phyloP scores from a whole-genome alignment of 805 yeast genomes.

The Ogataea polymorpha region DNA sequence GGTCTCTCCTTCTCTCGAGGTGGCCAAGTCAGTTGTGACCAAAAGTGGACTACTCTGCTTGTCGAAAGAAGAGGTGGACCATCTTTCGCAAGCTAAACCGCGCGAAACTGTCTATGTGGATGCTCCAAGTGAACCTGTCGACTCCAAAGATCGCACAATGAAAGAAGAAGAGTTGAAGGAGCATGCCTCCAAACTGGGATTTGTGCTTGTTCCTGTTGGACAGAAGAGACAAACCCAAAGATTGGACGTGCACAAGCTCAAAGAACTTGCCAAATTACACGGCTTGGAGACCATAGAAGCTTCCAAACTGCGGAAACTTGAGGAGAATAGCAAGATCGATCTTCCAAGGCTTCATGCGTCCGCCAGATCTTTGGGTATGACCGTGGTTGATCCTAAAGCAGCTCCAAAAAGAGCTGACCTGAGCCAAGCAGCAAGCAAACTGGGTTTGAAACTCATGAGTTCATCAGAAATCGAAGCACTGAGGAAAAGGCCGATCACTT shows the following conservation, averaged over 20 bases:
- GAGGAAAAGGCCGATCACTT: slow-evolving; percentile 27
- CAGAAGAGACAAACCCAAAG: slow-evolving; percentile 19
- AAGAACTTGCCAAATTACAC: slow-evolving; percentile 14
- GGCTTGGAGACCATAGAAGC: slow-evolving; percentile 20
- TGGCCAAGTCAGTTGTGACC: background rate
- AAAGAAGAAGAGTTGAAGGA: slow-evolving; percentile 31
- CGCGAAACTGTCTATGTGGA: slow-evolving; percentile 17
- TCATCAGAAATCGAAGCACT: slow-evolving; percentile 32
- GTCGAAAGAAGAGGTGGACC: background rate
- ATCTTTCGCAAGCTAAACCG: background rate
- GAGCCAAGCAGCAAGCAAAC: slow-evolving; percentile 22
- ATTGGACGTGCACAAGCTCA: slow-evolving; percentile 7
- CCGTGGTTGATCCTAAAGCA: slow-evolving; percentile 11
- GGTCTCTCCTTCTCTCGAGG: background rate
- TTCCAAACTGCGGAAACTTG: slow-evolving; percentile 14
- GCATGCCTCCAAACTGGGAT: slow-evolving; percentile 35
- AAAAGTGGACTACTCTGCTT: slow-evolving; percentile 2
- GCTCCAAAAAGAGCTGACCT: slow-evolving; percentile 9
- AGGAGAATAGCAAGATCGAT: slow-evolving; percentile 6
- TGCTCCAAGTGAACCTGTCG: slow-evolving; percentile 20
- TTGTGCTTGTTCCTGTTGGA: slow-evolving; percentile 32
- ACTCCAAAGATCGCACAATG: slow-evolving; percentile 9
- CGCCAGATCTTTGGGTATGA: slow-evolving; percentile 25
- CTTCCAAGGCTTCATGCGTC: slow-evolving; percentile 9
- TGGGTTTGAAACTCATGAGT: slow-evolving; percentile 36